Evolutionary conservation across 352 stramenopile genomes (phyloP), one percentile per base, ranked within the genome.

Genomic region (Phytopythium helicoides): DNA sequence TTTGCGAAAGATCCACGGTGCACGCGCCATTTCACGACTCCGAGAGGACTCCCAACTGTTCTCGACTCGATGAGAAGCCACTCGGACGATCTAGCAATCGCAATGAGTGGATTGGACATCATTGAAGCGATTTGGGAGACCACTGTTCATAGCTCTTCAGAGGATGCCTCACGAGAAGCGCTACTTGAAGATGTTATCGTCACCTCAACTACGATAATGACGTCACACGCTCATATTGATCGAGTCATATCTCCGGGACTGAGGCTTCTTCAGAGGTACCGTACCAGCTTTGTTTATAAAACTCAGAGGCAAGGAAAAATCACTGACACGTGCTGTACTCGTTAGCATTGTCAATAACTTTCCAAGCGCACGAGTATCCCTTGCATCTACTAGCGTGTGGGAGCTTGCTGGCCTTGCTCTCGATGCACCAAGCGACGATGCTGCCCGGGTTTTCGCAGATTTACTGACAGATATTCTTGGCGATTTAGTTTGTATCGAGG

Each of bases 1-100:
- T 85, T 92, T 71, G 62, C 64, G 7, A 74, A 83, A 23, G 81
- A 90, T 39, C 71, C 88, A 14, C 55, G 68, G 10, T 64, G 66
- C 23, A 90, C 81, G 51, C 54, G 74, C 12, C 53, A 55, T 2
- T 74, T 90, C n/a, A 26, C 62, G n/a, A 42, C 61, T 3, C 35
- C 60, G 11, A 39, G 64, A 1, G 73, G 75, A 0, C 38, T 92
- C 1, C 35, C 57, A 5, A 50, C 57, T 1, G 47, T 83, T 0
- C 62, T 86, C 1, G 51, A 50, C 0, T 73, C 28, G 9, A 33
- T 9, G 28, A 33, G 28, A 33, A 33, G 9, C 9, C 9, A 33
- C 9, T 33, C 28, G 28, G 9, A 5, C 16, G 70, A 90, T 23
- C 23, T 54, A 1, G 58, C 80, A 6, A 26, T 92, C 2, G 76